These are phyloP conservation scores for Myxozyma nipponensis DNA, from an alignment of 805 yeast genomes.

Conservation along the genomic window DNA sequence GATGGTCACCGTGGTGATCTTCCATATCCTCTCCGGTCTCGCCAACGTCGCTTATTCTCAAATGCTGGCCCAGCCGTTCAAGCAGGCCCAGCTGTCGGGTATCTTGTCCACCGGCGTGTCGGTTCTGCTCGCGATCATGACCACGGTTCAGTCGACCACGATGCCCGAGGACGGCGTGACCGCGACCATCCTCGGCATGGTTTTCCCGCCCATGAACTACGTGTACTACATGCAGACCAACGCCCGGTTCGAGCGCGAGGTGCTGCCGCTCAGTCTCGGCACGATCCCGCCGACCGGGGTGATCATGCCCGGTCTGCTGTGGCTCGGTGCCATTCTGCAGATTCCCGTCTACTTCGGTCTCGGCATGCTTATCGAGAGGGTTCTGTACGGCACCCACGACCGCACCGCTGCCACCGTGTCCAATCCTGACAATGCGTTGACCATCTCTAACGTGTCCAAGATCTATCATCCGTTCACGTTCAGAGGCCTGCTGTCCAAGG, in stretches of 20 bases:
- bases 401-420: conserved; percentile 20
- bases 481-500: conserved; percentile 7
- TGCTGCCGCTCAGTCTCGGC: conserved; percentile 29
- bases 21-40: conserved; percentile 36
- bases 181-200: conserved; percentile 33
- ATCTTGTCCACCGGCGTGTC: conserved; percentile 36
- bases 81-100: conserved; percentile 37
- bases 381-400: conserved; percentile 30
- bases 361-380: conserved; percentile 32
- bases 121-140: conserved; percentile 35
- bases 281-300: conserved; percentile 33
- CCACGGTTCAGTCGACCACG: conserved; percentile 34
- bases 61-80: conserved; percentile 34
- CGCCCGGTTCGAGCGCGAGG: conserved; percentile 34
- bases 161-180: conserved; percentile 30
- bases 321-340: conserved; percentile 36
- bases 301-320: conserved; percentile 30
- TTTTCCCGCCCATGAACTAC: conserved; percentile 40
- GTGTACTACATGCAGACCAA: conserved; percentile 35
- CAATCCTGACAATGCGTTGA: conserved; percentile 28
- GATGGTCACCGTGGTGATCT: conserved; percentile 32
- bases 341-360: conserved; percentile 33
- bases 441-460: conserved; percentile 31
- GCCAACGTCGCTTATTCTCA: conserved; percentile 36
- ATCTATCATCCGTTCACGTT: conserved; percentile 30